Percentiles rank a stretch among this genome's conserved stretches.
Conservation (phyloP, 2,329 filamentous ascomycete species). For the Aspergillus brasiliensis region DNA sequence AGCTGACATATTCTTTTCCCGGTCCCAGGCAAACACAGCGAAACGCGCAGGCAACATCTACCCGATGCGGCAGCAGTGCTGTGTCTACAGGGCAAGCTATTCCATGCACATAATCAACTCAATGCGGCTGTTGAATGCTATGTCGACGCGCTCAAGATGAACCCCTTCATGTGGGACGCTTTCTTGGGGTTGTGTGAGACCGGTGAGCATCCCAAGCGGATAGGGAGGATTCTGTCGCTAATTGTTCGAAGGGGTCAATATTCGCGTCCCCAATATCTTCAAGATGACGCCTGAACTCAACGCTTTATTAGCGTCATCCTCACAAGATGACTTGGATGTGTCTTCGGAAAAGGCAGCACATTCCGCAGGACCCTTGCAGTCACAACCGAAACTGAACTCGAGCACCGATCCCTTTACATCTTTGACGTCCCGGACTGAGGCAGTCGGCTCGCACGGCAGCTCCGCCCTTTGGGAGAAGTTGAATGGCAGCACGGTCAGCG, state of each 20-base stretch:
- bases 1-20: conserved; percentile 7
- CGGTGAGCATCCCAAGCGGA: conserved; percentile 43
- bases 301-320: conserved; percentile 47
- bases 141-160: conserved; percentile 82
- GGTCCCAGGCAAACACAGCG: conserved; percentile 67
- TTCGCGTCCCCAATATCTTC: conserved; percentile 85
- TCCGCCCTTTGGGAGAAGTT: conserved; percentile 53
- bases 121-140: conserved; percentile 84
- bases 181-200: conserved; percentile 86
- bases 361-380: conserved; percentile 38
- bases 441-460: conserved; percentile 38
- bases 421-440: conserved; percentile 36
- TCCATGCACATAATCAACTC: conserved; percentile 75
- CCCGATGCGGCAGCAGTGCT: conserved; percentile 84
- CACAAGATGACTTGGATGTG: conserved; percentile 32
- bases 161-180: conserved; percentile 98
- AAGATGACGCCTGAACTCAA: conserved; percentile 69
- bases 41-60: conserved; percentile 70
- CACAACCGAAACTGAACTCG: conserved; percentile 39
- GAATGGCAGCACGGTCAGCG: conserved; percentile 49
- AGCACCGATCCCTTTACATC: conserved; percentile 48
- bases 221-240: not conserved
- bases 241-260: conserved; percentile 65
- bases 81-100: conserved; percentile 84
- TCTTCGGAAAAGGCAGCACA: conserved; percentile 35